Conservation (phyloP, 1,139 yeast genomes). For the Pichia sp. region DNA sequence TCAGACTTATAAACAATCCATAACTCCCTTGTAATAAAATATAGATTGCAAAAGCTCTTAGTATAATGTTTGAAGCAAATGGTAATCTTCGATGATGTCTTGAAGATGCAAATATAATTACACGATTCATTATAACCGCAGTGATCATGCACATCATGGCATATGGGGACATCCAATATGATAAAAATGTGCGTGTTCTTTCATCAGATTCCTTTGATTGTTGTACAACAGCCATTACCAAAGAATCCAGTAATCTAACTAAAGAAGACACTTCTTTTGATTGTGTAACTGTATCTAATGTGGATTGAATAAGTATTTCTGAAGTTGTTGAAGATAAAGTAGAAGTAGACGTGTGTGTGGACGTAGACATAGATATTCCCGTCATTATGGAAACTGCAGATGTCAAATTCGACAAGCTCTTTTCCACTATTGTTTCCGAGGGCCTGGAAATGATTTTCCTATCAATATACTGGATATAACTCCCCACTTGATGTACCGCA, state of each 20-base stretch:
- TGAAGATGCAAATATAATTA: constrained; percentile 60
- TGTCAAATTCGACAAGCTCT: too few species aligned
- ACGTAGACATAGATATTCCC: neutral
- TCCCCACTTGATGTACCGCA: too few species aligned
- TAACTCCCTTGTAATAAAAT: constrained; percentile 25
- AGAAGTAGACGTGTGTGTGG: too few species aligned
- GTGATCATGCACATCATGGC: constrained; percentile 53
- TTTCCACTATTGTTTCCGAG: too few species aligned
- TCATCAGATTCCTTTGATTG: constrained; percentile 29
- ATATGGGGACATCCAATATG: constrained; percentile 44
- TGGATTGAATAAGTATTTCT: too few species aligned
- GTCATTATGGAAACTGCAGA: neutral
- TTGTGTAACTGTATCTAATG: too few species aligned
- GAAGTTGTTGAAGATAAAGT: neutral
- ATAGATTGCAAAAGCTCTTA: constrained; percentile 29
- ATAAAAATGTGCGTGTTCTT: constrained; percentile 23
- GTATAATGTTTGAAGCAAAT: constrained; percentile 21
- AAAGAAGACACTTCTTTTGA: neutral
- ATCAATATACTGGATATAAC: too few species aligned
- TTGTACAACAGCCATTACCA: constrained; percentile 28
- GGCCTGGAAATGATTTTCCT: too few species aligned
- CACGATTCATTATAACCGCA: constrained; percentile 60
- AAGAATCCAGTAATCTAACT: constrained; percentile 23
- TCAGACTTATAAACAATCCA: constrained; percentile 29
- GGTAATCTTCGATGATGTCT: constrained; percentile 36